A percentile compares a stretch with the other conserved stretches of the same genome.
phyloP scores from a whole-genome alignment of 352 stramenopile genomes.

The Globisporangium megalacanthum region DNA sequence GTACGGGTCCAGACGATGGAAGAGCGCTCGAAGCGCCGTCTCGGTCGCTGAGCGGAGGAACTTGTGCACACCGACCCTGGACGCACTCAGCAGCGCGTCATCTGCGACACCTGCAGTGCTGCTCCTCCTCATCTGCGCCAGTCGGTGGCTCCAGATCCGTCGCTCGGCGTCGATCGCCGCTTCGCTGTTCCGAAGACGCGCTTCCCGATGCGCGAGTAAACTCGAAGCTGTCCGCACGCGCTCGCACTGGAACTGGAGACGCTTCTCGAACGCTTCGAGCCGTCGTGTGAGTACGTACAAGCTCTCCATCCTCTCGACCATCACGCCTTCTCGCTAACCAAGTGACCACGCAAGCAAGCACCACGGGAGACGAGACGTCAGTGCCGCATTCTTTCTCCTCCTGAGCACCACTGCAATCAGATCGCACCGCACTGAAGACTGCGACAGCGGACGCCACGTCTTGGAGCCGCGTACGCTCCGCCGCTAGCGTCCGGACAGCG shows the following conservation, averaged over 20 bases:
- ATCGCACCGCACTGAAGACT: slow-evolving; percentile 33
- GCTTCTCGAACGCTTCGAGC: slow-evolving; percentile 34
- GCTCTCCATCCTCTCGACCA: slow-evolving; percentile 46
- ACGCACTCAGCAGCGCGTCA: slow-evolving; percentile 2
- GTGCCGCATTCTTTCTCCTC: too few relatives aligned
- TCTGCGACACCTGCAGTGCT: neutral
- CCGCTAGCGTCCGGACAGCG: slow-evolving; percentile 39
- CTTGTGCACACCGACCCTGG: slow-evolving; percentile 8
- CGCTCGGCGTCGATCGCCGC: slow-evolving; percentile 46
- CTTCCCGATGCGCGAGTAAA: slow-evolving; percentile 46
- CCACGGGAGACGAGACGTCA: neutral
- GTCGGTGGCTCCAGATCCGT: slow-evolving; percentile 25
- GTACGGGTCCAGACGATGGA: slow-evolving; percentile 65
- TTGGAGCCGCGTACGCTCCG: slow-evolving; percentile 44
- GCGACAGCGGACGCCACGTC: slow-evolving; percentile 36
- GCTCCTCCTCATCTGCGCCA: slow-evolving; percentile 20
- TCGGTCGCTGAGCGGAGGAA: slow-evolving; percentile 47
- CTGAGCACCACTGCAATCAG: neutral
- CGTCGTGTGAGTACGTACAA: slow-evolving; percentile 21
- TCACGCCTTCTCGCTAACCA: slow-evolving; percentile 23
- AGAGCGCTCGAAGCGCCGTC: slow-evolving; percentile 42
- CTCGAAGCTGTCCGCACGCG: slow-evolving; percentile 33
- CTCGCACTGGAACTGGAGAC: slow-evolving; percentile 31
- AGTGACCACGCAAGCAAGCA: neutral
- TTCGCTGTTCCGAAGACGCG: slow-evolving; percentile 56